Evolutionary conservation across 805 yeast species (phyloP).

Genomic region (Zygosaccharomyces gambellarensis): DNA sequence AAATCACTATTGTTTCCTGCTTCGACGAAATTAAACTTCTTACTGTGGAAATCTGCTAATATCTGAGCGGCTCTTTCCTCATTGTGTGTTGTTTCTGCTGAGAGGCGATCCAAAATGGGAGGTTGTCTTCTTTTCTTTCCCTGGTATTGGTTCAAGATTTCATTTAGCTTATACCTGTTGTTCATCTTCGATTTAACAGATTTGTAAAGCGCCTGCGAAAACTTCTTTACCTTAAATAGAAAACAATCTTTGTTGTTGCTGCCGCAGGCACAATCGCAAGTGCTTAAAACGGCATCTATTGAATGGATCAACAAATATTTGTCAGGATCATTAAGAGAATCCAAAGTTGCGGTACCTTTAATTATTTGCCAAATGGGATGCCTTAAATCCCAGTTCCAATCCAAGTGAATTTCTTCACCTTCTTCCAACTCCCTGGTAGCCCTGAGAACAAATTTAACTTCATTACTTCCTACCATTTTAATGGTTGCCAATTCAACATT

Average conservation of each 20-base stretch:
- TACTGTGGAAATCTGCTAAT: constrained; percentile 8
- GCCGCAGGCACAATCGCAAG: constrained; percentile 55
- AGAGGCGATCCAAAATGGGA: constrained; percentile 22
- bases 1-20: not conserved
- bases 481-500: constrained; percentile 62
- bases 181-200: constrained; percentile 44
- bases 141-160: constrained; percentile 32
- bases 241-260: constrained; percentile 48
- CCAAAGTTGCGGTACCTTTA: constrained; percentile 44
- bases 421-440: constrained; percentile 52
- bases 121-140: constrained; percentile 26
- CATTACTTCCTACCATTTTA: constrained; percentile 29
- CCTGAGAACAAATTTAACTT: constrained; percentile 50
- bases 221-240: constrained; percentile 58
- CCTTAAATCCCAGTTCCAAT: constrained; percentile 83
- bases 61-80: constrained; percentile 12
- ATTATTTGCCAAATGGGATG: constrained; percentile 68
- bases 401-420: constrained; percentile 69
- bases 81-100: constrained; percentile 5
- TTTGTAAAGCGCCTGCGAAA: constrained; percentile 53
- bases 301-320: constrained; percentile 55
- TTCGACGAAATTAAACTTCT: constrained; percentile 3
- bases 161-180: constrained; percentile 36
- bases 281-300: constrained; percentile 55
- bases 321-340: constrained; percentile 48